These are phyloP conservation scores for Poa annua DNA, from an alignment of 176 grass and related monocot genomes.

Conservation along the genomic window DNA sequence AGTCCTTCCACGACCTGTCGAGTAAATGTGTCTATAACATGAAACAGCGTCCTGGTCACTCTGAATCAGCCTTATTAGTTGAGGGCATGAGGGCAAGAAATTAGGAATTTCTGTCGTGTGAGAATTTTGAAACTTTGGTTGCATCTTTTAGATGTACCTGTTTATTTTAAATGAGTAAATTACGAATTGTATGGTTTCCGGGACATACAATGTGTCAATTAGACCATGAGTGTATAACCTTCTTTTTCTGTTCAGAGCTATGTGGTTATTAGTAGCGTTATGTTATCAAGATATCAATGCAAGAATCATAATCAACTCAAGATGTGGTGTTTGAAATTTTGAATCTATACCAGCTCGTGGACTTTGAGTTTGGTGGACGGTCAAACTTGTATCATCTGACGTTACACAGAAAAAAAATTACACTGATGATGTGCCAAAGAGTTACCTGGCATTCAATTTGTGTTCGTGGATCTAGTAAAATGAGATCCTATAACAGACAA, in stretches of 20 bases:
- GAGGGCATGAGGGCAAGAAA: not conserved
- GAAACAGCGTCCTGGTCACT: not conserved
- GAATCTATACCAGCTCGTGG: not conserved
- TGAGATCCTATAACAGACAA: not conserved
- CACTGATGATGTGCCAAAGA: no score
- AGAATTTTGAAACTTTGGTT: not conserved
- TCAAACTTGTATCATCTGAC: not conserved
- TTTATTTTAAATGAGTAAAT: not conserved
- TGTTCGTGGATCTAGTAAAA: not conserved
- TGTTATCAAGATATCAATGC: not conserved
- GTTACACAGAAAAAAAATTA: not conserved
- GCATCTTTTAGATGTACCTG: conserved; percentile 12
- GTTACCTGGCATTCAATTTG: not conserved
- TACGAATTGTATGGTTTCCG: not conserved
- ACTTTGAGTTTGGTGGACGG: not conserved
- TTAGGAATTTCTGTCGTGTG: conserved; percentile 13
- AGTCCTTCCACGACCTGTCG: conserved; percentile 34
- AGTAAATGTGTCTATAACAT: conserved; percentile 47
- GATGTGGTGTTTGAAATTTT: not conserved
- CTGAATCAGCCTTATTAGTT: not conserved
- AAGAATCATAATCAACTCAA: not conserved
- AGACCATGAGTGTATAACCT: not conserved
- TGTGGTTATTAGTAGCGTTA: not conserved
- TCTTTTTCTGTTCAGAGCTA: no score
- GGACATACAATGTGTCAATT: not conserved